Conservation (phyloP, 495 filamentous ascomycete species). For the Cercophora samala region DNA sequence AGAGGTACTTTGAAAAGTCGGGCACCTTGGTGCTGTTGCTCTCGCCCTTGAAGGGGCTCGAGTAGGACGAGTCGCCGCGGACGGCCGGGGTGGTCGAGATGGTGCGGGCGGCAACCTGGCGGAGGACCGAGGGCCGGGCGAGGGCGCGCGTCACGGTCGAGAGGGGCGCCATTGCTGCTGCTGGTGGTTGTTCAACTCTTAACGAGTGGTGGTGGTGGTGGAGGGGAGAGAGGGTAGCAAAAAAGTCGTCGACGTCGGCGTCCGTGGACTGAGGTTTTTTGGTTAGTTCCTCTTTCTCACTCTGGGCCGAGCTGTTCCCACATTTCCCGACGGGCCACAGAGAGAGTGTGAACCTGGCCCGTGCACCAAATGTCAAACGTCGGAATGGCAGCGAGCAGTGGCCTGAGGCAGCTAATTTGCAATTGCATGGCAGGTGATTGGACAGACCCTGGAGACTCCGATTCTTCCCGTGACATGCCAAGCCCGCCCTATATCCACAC, state of each 20-base stretch:
- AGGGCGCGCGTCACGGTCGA: constrained; percentile 45
- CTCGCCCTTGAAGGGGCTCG: constrained; percentile 62
- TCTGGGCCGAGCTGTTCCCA: constrained; percentile 42
- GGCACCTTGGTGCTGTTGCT: constrained; percentile 66
- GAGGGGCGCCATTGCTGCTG: constrained; percentile 45
- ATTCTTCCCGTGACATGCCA: constrained; percentile 25
- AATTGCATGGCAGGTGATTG: constrained; percentile 32
- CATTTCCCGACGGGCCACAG: constrained; percentile 25
- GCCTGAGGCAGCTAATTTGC: constrained; percentile 32
- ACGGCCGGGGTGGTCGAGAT: constrained; percentile 44
- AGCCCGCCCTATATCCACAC: not conserved
- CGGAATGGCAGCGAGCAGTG: constrained; percentile 12
- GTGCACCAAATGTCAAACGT: not conserved
- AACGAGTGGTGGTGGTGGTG: not conserved
- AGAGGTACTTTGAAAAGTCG: constrained; percentile 83
- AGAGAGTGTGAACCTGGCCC: constrained; percentile 5
- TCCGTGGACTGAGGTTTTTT: constrained; percentile 16
- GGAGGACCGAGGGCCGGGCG: constrained; percentile 40
- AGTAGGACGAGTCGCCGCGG: constrained; percentile 36
- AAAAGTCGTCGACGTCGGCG: constrained; percentile 9
- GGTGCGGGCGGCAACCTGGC: constrained; percentile 40
- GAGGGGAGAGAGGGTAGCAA: constrained; percentile 6
- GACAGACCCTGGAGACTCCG: constrained; percentile 17
- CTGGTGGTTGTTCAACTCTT: not conserved
- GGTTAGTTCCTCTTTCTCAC: not conserved